Evolutionary conservation across 2,329 filamentous ascomycete species (phyloP), one percentile per base, ranked within the genome.

Genomic region (Claviceps digitariae): DNA sequence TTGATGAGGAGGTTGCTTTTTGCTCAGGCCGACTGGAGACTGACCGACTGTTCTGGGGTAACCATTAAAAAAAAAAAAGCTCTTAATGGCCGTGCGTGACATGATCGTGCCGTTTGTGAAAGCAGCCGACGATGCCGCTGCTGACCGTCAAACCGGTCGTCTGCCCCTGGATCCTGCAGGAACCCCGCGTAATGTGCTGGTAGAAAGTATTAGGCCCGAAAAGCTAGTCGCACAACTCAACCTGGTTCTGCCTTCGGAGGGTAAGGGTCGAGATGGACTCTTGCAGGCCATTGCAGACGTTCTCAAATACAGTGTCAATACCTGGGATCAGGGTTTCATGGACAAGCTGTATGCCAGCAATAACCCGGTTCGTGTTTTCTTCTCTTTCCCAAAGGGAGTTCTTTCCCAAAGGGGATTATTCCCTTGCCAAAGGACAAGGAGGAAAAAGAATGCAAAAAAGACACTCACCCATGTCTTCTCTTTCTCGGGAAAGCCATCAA

Each of bases 241-340:
- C 12, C 72, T 87, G 43, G 69, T 77, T 7, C 71, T 89, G 6
- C 82, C 85, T 0, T 69, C 67, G 3, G 66, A 74, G 41, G 83
- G 79, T 8, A 72, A 71, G 57, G 85, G 83, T 1, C 86, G 86
- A 60, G 79, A 86, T 45, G 91, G 90, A 0, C 72, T 96, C 34
- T 72, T 95, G 29, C 75, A 81, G 36, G 80, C 81, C 3, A 77
- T 95, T 47, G 73, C 82, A 59, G 78, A 82, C 56, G 75, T 96
- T 21, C 74, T 97, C 44, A 76, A 80, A 58, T 90, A 94, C 68
- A 93, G 86, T 63, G 91, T 97, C 64, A 98, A 98, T 70, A 96
- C 91, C n/a, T 97, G 90, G 87, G 87, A 95, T 63, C 90, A 95
- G 69, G 91, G 91, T 12, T 98, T 97, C 69, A 71, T 97, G 63